These are phyloP conservation scores for Yamadazyma friedrichii DNA, from an alignment of 1,139 yeast genomes.

Conservation along the genomic window DNA sequence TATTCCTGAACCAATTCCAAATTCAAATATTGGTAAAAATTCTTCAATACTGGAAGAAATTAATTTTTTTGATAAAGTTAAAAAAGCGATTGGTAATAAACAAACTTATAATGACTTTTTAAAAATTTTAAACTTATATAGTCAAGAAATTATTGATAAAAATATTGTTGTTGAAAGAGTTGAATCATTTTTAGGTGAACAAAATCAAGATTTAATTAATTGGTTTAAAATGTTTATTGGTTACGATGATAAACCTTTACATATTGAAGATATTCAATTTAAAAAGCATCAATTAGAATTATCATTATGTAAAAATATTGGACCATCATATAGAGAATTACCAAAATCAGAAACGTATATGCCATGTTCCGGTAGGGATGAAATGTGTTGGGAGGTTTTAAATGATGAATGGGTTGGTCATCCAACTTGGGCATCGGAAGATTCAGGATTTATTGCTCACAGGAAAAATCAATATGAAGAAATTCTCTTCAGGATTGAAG, in stretches of 20 bases:
- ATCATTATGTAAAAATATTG: constrained; percentile 81
- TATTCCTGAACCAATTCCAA: constrained; percentile 82
- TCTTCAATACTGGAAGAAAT: constrained; percentile 79
- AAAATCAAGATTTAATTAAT: constrained; percentile 71
- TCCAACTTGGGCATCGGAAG: constrained; percentile 99
- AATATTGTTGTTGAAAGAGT: constrained; percentile 79
- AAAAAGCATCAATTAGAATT: constrained; percentile 89
- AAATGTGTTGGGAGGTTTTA: constrained; percentile 98
- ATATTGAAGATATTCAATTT: constrained; percentile 83
- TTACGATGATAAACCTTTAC: constrained; percentile 71
- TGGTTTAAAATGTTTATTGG: constrained; percentile 96
- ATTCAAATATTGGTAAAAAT: constrained; percentile 50
- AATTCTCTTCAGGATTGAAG: constrained; percentile 90
- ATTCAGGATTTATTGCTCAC: constrained; percentile 96
- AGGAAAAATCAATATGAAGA: constrained; percentile 97
- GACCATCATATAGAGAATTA: constrained; percentile 89
- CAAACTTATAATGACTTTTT: constrained; percentile 89
- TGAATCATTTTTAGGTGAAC: constrained; percentile 77
- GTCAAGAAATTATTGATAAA: constrained; percentile 88
- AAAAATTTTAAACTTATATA: constrained; percentile 79
- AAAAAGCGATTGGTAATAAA: constrained; percentile 85
- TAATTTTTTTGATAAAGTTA: constrained; percentile 86
- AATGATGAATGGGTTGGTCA: constrained; percentile 99
- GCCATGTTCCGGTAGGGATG: constrained; percentile 99
- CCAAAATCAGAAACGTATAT: constrained; percentile 94